Evolutionary conservation across 2,329 filamentous ascomycete species (phyloP).

Genomic region (Trichothecium roseum): DNA sequence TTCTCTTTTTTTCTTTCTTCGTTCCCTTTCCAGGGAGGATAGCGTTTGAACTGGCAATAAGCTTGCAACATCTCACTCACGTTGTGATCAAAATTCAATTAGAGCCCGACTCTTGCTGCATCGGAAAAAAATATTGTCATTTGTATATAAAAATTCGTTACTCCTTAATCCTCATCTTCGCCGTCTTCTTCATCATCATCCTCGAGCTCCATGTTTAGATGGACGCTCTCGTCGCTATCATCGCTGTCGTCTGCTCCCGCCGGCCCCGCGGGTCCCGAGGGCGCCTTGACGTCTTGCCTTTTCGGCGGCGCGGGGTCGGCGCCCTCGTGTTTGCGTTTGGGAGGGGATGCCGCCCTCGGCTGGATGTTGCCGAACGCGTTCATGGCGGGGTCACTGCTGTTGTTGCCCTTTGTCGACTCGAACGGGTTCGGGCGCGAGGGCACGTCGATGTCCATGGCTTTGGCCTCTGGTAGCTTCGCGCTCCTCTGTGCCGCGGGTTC

Average conservation of each 20-base stretch:
- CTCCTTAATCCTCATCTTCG: conserved; percentile 7
- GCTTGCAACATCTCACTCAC: too few relatives aligned
- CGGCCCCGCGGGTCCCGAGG: conserved; percentile 6
- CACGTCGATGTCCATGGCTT: conserved; percentile 12
- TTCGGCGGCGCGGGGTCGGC: conserved; percentile 24
- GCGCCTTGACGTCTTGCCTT: conserved; percentile 25
- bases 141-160: conserved; percentile 1
- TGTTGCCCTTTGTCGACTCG: conserved; percentile 12
- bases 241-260: conserved; percentile 6
- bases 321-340: conserved; percentile 30
- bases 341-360: conserved; percentile 14
- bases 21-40: too few relatives aligned
- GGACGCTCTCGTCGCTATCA: conserved; percentile 42
- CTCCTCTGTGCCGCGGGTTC: conserved; percentile 6
- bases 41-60: too few relatives aligned
- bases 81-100: too few relatives aligned
- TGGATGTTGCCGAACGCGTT: conserved; percentile 5
- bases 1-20: too few relatives aligned
- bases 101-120: too few relatives aligned
- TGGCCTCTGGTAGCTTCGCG: conserved; percentile 9
- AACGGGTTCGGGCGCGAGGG: conserved; percentile 26
- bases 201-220: conserved; percentile 50
- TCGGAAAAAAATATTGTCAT: too few relatives aligned
- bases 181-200: conserved; percentile 35
- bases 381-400: conserved; percentile 7